A percentile compares a stretch with the other conserved stretches of the same genome.
These are phyloP conservation scores for Whalleya microplaca DNA, from an alignment of 2,329 filamentous ascomycete genomes.

Conservation along the genomic window DNA sequence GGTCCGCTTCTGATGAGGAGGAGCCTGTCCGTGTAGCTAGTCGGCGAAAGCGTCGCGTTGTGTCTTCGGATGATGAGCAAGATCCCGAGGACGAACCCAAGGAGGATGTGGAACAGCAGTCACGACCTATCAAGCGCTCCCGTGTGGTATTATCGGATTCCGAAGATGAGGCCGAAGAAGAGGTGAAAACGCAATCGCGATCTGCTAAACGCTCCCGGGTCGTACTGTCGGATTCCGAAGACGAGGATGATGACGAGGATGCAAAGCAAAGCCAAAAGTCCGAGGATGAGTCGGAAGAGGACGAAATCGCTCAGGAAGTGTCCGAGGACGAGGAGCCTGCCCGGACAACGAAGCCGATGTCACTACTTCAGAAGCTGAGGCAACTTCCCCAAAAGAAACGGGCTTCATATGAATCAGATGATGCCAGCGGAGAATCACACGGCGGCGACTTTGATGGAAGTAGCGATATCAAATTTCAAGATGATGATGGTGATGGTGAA, in stretches of 20 bases:
- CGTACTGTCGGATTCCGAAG: conserved; percentile 28
- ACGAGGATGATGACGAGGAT: conserved; percentile 13
- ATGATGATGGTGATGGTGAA: conserved; percentile 22
- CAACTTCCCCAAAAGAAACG: conserved; percentile 26
- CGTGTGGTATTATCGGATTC: conserved; percentile 17
- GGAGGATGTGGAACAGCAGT: background rate
- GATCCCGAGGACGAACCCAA: conserved; percentile 4
- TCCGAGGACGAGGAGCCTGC: conserved; percentile 19
- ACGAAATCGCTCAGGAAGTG: conserved; percentile 10
- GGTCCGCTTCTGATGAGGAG: conserved; percentile 18
- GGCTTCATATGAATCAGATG: conserved; percentile 11
- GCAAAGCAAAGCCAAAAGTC: background rate
- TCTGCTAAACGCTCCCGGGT: conserved; percentile 22
- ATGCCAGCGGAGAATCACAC: conserved; percentile 9
- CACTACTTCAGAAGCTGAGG: conserved; percentile 25
- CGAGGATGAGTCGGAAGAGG: conserved; percentile 2
- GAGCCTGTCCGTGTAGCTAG: conserved; percentile 9
- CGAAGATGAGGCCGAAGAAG: conserved; percentile 11
- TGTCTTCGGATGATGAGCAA: conserved; percentile 33
- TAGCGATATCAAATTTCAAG: conserved; percentile 5
- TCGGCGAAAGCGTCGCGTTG: conserved; percentile 28
- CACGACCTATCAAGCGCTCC: conserved; percentile 15
- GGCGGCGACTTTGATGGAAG: conserved; percentile 9
- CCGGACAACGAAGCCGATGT: conserved; percentile 18
- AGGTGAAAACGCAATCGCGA: conserved; percentile 11